A percentile compares a stretch with the other conserved stretches of the same genome.
Conservation (phyloP, 192 early-diverging fungal genomes). For the Coemansia sp. region DNA sequence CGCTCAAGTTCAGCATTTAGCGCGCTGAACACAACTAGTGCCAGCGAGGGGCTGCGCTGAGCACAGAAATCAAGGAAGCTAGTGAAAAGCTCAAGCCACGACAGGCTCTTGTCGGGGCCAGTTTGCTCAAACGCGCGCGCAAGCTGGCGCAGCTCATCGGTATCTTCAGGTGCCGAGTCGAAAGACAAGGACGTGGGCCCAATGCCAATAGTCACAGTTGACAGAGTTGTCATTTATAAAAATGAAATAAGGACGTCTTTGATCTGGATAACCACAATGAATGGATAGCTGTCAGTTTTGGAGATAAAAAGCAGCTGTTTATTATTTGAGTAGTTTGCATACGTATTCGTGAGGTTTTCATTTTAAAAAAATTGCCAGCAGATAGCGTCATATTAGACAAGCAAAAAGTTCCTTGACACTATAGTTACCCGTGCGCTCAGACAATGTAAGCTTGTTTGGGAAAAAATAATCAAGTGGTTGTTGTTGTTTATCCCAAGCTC, state of each 20-base stretch:
- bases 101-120: neutral
- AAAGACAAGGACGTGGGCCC: neutral
- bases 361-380: neutral
- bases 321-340: neutral
- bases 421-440: neutral
- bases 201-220: neutral
- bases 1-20: neutral
- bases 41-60: neutral
- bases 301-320: neutral
- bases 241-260: neutral
- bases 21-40: neutral
- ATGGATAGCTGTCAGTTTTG: neutral
- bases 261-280: neutral
- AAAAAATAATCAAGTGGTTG: neutral
- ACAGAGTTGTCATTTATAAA: neutral
- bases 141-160: neutral
- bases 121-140: neutral
- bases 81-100: constrained; percentile 5
- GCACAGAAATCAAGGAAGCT: constrained; percentile 12
- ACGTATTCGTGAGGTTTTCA: too few species aligned
- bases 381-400: neutral
- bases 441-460: neutral
- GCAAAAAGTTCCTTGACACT: neutral
- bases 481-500: neutral
- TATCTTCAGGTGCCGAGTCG: neutral